These are phyloP conservation scores for Telfairia occidentalis DNA, from an alignment of 331 rosid species.

Conservation along the genomic window DNA sequence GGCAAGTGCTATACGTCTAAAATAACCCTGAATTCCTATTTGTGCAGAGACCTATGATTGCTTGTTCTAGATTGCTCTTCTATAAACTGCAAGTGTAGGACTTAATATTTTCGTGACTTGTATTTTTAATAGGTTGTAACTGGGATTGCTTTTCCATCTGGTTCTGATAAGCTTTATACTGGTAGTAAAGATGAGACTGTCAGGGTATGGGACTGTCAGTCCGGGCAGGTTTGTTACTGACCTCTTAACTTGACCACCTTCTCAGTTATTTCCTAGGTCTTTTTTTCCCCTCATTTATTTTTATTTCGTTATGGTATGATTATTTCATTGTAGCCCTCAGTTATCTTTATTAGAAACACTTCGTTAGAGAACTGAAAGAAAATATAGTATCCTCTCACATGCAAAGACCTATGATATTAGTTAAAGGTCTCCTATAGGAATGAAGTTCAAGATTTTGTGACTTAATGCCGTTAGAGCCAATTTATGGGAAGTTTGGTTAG, in stretches of 20 bases:
- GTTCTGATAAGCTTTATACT: conserved; percentile 79
- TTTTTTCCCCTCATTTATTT: neutral
- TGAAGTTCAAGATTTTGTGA: neutral
- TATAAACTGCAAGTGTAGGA: neutral
- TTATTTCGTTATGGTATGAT: no score
- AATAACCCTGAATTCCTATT: neutral
- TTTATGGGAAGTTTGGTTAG: neutral
- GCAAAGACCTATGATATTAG: neutral
- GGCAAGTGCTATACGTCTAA: conserved; percentile 16
- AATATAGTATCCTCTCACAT: neutral
- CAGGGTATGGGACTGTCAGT: conserved; percentile 83
- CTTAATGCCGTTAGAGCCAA: neutral
- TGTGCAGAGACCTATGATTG: neutral
- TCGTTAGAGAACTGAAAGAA: neutral
- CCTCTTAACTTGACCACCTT: neutral
- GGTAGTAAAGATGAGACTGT: conserved; percentile 80
- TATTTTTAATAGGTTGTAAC: conserved; percentile 51
- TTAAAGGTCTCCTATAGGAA: neutral
- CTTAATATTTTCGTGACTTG: conserved; percentile 4
- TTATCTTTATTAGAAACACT: neutral
- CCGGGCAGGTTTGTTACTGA: conserved; percentile 66
- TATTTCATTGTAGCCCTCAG: no score
- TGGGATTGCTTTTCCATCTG: conserved; percentile 79
- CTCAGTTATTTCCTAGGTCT: neutral
- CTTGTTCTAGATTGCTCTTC: neutral